phyloP scores from a whole-genome alignment of 495 filamentous ascomycete genomes.

The Penicillium bialowiezense region DNA sequence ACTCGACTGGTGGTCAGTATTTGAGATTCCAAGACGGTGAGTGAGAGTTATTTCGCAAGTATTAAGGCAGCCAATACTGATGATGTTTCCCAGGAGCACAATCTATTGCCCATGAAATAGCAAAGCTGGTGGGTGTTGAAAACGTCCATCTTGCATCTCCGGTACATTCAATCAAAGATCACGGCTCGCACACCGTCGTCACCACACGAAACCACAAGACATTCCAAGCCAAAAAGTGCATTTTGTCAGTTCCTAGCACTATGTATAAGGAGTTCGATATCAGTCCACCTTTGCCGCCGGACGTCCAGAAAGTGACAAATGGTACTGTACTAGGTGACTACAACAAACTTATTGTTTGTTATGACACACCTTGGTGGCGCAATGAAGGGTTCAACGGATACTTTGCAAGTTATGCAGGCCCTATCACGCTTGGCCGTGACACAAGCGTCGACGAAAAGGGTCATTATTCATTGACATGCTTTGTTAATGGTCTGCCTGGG shows the following conservation, averaged over 20 bases:
- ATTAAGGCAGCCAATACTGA: neutral
- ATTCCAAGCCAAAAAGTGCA: constrained; percentile 23
- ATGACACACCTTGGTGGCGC: constrained; percentile 36
- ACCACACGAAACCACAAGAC: neutral
- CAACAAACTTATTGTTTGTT: constrained; percentile 30
- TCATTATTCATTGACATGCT: constrained; percentile 35
- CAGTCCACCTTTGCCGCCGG: constrained; percentile 16
- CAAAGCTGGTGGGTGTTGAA: too few species aligned
- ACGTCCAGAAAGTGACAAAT: constrained; percentile 9
- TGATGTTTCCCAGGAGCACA: neutral
- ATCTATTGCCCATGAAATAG: too few species aligned
- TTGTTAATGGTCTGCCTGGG: constrained; percentile 25
- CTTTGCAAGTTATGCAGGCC: constrained; percentile 20
- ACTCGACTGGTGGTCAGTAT: constrained; percentile 37
- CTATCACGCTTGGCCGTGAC: constrained; percentile 30
- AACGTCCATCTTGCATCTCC: neutral
- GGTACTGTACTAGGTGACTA: constrained; percentile 25
- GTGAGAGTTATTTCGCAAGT: neutral
- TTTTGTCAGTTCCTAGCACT: constrained; percentile 31
- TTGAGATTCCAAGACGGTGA: constrained; percentile 20
- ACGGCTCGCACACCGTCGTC: too few species aligned
- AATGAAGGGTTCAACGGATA: constrained; percentile 24
- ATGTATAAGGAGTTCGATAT: constrained; percentile 30
- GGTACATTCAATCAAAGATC: too few species aligned
- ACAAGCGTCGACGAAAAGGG: constrained; percentile 21